phyloP scores from a whole-genome alignment of 2,329 filamentous ascomycete species.

The Aphanocladium album region DNA sequence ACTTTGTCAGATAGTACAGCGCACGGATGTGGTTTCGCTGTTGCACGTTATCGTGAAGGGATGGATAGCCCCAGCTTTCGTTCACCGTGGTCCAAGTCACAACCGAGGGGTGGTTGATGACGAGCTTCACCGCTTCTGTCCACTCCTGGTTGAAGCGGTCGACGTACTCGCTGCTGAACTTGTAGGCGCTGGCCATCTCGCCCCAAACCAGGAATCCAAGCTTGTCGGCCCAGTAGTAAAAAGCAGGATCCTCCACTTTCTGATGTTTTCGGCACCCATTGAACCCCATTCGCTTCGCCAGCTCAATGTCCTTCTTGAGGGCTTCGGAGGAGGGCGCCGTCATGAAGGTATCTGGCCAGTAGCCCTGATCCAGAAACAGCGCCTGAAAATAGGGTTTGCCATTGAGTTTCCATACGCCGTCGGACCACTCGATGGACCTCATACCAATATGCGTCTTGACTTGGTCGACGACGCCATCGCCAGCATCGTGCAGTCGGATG shows the following conservation, averaged over 20 bases:
- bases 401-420: conserved; percentile 56
- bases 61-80: conserved; percentile 58
- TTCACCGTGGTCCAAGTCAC: conserved; percentile 65
- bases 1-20: conserved; percentile 62
- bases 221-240: conserved; percentile 57
- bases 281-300: conserved; percentile 57
- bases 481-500: conserved; percentile 45
- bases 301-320: conserved; percentile 47
- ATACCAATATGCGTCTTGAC: conserved; percentile 57
- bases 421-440: conserved; percentile 55
- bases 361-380: conserved; percentile 56
- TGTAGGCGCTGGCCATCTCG: conserved; percentile 61
- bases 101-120: conserved; percentile 61
- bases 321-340: conserved; percentile 47
- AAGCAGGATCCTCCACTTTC: conserved; percentile 57
- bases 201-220: conserved; percentile 60
- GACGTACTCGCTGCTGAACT: conserved; percentile 54
- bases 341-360: conserved; percentile 57
- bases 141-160: conserved; percentile 60
- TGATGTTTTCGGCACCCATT: conserved; percentile 62
- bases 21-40: conserved; percentile 61
- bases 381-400: conserved; percentile 55
- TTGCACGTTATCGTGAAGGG: conserved; percentile 48
- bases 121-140: conserved; percentile 56
- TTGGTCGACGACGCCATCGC: conserved; percentile 44